Conservation (phyloP, 768 basidiomycete genomes). For the Pisolithus marmoratus region DNA sequence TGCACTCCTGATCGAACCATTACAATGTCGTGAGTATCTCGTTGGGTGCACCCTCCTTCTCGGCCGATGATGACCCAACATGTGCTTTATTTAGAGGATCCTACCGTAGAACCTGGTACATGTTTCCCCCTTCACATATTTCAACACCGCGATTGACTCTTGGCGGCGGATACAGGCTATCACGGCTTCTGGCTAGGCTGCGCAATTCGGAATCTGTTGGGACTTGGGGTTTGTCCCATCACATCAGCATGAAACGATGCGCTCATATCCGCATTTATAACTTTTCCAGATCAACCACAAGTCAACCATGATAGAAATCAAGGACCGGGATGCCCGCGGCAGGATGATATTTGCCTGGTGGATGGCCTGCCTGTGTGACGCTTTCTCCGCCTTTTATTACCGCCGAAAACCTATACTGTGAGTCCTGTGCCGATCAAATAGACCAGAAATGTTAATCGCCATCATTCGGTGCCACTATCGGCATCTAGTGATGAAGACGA, state of each 20-base stretch:
- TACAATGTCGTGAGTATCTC: conserved; percentile 75
- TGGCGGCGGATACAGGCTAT: conserved; percentile 46
- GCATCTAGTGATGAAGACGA: conserved; percentile 67
- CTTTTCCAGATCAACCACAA: conserved; percentile 72
- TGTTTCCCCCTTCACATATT: conserved; percentile 9
- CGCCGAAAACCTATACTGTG: conserved; percentile 76
- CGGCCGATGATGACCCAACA: conserved; percentile 4
- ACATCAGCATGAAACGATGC: neutral
- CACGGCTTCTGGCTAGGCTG: conserved; percentile 81
- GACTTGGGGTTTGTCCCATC: conserved; percentile 51
- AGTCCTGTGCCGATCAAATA: conserved; percentile 19
- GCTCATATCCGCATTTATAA: conserved; percentile 4
- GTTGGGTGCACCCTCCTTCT: neutral
- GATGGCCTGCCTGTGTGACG: conserved; percentile 85
- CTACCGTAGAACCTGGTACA: conserved; percentile 65
- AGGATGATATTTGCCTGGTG: conserved; percentile 93
- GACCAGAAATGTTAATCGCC: conserved; percentile 16
- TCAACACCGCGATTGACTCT: conserved; percentile 13
- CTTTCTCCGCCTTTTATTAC: conserved; percentile 79
- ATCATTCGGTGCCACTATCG: conserved; percentile 1
- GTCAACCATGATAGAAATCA: conserved; percentile 66
- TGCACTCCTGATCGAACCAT: conserved; percentile 71
- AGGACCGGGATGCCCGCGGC: conserved; percentile 68
- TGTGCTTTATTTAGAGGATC: conserved; percentile 48
- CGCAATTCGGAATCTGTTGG: conserved; percentile 72